These are phyloP conservation scores for Zymoseptoria pseudotritici DNA, from an alignment of 2,329 filamentous ascomycete species.

Conservation along the genomic window DNA sequence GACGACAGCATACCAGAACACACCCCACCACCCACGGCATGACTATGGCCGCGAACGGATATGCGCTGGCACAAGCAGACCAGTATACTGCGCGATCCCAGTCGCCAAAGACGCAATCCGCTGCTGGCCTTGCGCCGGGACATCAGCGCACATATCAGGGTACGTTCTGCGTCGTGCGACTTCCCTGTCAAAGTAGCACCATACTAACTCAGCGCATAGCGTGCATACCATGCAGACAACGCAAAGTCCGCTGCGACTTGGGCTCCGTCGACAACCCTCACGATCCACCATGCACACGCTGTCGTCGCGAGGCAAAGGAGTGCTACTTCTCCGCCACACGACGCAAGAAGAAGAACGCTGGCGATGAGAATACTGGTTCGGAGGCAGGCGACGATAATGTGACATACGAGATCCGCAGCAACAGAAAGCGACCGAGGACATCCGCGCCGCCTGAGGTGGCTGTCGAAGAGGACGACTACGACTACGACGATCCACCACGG, in stretches of 20 bases:
- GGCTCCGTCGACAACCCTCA: conserved; percentile 84
- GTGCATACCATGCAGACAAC: conserved; percentile 49
- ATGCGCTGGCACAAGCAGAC: conserved; percentile 2
- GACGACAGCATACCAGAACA: conserved; percentile 3
- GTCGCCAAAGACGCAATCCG: conserved; percentile 9
- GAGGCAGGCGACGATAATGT: conserved; percentile 45
- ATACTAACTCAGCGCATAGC: conserved; percentile 21
- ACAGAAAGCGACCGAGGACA: conserved; percentile 55
- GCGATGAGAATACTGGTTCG: conserved; percentile 31
- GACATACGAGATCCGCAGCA: conserved; percentile 61
- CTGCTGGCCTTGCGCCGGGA: conserved; percentile 4
- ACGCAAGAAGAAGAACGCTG: conserved; percentile 73
- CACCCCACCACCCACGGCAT: neutral
- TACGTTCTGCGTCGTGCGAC: conserved; percentile 8
- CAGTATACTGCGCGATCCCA: conserved; percentile 14
- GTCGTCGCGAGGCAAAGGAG: conserved; percentile 88
- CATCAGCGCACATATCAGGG: conserved; percentile 25
- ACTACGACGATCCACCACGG: conserved; percentile 52
- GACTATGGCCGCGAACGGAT: conserved; percentile 14
- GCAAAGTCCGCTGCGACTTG: conserved; percentile 53
- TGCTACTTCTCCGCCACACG: conserved; percentile 95
- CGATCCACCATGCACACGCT: conserved; percentile 88
- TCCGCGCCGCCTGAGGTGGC: conserved; percentile 30
- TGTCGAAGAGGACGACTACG: conserved; percentile 34
- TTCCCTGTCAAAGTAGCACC: neutral